These are phyloP conservation scores for Phoma herbarum DNA, from an alignment of 2,329 filamentous ascomycete genomes.

Conservation along the genomic window DNA sequence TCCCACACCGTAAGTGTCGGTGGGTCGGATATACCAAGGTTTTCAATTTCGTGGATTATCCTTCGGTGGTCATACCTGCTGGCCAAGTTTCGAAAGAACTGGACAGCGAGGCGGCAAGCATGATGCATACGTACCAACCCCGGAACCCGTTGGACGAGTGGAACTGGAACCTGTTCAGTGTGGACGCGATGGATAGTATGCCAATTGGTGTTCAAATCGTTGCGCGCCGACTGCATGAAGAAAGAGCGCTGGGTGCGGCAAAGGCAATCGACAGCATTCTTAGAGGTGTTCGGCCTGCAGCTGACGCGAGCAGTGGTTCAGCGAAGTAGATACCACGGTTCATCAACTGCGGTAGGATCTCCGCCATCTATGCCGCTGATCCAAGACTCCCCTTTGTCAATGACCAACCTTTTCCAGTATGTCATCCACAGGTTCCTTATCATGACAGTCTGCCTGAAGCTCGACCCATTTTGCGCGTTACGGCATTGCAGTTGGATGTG, in stretches of 20 bases:
- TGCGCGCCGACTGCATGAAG: constrained; percentile 48
- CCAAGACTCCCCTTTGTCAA: not conserved
- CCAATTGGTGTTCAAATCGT: constrained; percentile 51
- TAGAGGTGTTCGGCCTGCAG: not conserved
- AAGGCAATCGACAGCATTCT: constrained; percentile 37
- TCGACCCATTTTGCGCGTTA: not conserved
- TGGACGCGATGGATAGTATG: constrained; percentile 49
- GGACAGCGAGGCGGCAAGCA: constrained; percentile 46
- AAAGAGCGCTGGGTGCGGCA: constrained; percentile 51
- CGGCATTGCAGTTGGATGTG: not conserved
- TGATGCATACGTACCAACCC: constrained; percentile 50
- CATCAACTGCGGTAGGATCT: not conserved
- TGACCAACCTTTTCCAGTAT: not conserved
- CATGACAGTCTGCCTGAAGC: not conserved
- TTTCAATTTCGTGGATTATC: constrained; percentile 70
- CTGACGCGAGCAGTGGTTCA: not conserved
- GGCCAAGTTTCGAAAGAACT: constrained; percentile 57
- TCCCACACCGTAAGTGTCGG: constrained; percentile 57
- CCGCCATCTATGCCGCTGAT: too few relatives aligned
- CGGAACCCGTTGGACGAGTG: constrained; percentile 62
- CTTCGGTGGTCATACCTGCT: constrained; percentile 65
- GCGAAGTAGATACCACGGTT: not conserved
- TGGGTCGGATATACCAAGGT: constrained; percentile 69
- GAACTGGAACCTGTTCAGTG: constrained; percentile 57
- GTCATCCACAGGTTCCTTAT: not conserved